Conservation (phyloP, 306 rosid genomes). For the Abrus precatorius region DNA sequence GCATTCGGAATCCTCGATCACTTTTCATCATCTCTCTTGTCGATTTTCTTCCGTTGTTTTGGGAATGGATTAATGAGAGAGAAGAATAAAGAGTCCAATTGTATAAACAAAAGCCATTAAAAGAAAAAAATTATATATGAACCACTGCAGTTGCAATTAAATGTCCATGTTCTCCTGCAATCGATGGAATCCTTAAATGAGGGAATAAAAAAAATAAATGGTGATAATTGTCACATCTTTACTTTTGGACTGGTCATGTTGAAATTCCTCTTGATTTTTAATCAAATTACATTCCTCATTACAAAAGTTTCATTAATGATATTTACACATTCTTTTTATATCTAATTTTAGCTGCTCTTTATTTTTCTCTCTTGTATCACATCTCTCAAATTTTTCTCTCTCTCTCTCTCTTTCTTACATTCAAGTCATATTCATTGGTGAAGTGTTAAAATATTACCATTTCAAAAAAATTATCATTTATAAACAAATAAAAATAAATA, state of each 20-base stretch:
- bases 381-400: no score
- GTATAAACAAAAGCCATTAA: slow-evolving; percentile 14
- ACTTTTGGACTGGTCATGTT: not conserved
- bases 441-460: no score
- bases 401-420: no score
- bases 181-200: not conserved
- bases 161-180: not conserved
- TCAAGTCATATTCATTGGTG: no score
- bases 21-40: slow-evolving; percentile 31
- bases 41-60: not conserved
- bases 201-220: not conserved
- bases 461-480: no score
- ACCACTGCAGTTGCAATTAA: not conserved
- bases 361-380: no score
- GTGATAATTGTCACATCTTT: not conserved
- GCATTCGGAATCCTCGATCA: slow-evolving; percentile 6
- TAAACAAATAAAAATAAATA: no score
- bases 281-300: no score
- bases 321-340: no score
- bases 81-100: slow-evolving; percentile 14
- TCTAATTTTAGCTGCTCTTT: no score
- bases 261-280: no score
- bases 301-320: no score
- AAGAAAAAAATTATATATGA: not conserved
- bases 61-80: not conserved